Evolutionary conservation across 129 eudicot genomes (phyloP).

Genomic region (Escallonia herrerae): DNA sequence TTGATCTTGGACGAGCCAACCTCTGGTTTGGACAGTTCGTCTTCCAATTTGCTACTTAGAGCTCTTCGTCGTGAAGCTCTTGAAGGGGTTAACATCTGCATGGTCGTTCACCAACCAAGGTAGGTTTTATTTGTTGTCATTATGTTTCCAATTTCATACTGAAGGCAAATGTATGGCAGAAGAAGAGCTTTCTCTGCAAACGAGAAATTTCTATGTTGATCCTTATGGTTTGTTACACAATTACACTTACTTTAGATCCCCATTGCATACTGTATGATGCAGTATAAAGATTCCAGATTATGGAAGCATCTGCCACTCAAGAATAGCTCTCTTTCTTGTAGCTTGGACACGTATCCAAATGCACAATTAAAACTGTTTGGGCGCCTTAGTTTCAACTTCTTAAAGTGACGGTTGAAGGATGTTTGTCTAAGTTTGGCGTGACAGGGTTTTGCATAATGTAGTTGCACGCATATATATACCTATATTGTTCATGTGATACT

Average conservation of each 20-base stretch:
- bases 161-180: neutral
- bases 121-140: constrained; percentile 5
- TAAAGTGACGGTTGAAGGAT: too few species aligned
- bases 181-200: neutral
- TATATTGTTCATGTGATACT: neutral
- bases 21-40: constrained; percentile 82
- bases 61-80: constrained; percentile 90
- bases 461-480: neutral
- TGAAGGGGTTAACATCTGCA: constrained; percentile 83
- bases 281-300: too few species aligned
- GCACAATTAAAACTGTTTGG: too few species aligned
- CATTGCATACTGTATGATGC: too few species aligned
- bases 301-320: too few species aligned
- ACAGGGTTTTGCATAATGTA: neutral
- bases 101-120: constrained; percentile 96
- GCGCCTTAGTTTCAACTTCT: too few species aligned
- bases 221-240: too few species aligned
- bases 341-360: too few species aligned
- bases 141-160: neutral
- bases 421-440: too few species aligned
- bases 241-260: too few species aligned
- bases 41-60: constrained; percentile 78
- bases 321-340: too few species aligned
- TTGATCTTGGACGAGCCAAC: constrained; percentile 86
- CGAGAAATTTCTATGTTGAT: neutral